Percentiles rank a stretch among this genome's conserved stretches.
Evolutionary conservation across 306 rosid species (phyloP).

Genomic region (Geum urbanum): DNA sequence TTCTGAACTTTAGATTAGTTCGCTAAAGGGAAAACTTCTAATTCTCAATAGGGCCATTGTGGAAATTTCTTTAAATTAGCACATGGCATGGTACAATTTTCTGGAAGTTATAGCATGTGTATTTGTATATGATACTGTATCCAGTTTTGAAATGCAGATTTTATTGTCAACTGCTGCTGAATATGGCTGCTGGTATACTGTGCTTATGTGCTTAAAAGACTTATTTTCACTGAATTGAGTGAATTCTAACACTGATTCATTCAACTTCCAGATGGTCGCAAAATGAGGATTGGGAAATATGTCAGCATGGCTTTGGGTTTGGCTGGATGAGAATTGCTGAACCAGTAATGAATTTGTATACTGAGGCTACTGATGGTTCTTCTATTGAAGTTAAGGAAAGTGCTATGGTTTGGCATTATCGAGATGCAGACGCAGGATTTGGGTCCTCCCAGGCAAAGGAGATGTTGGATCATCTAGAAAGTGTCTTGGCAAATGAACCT

Average conservation of each 20-base stretch:
- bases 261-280: conserved; percentile 51
- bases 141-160: not conserved
- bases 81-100: not conserved
- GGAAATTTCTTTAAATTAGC: not conserved
- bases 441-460: conserved; percentile 87
- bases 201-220: conserved; percentile 1
- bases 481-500: conserved; percentile 83
- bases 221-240: not conserved
- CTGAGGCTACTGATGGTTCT: conserved; percentile 87
- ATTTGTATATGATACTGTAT: not conserved
- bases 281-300: conserved; percentile 50
- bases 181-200: not conserved
- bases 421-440: conserved; percentile 68
- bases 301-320: conserved; percentile 52
- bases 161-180: not conserved
- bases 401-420: conserved; percentile 78
- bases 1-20: not conserved
- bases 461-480: conserved; percentile 78
- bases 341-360: conserved; percentile 68
- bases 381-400: conserved; percentile 68
- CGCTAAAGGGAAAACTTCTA: not conserved
- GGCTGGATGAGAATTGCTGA: conserved; percentile 80
- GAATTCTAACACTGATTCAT: not conserved
- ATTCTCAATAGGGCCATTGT: not conserved
- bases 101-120: too few relatives aligned